Evolutionary conservation across 140 eudicot species (phyloP).

Genomic region (Oenanthe javanica): DNA sequence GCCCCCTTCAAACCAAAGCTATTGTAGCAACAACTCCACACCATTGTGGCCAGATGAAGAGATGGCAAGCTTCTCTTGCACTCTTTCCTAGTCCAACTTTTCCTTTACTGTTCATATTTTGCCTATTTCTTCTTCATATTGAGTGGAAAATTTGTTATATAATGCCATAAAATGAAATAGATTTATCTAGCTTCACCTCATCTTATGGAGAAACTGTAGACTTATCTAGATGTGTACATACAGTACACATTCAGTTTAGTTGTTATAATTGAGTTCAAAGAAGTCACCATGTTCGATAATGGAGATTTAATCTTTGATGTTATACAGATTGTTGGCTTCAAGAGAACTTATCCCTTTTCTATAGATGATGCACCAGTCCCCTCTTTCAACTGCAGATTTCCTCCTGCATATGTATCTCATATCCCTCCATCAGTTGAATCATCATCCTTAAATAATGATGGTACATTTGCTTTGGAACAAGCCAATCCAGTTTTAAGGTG

Average conservation of each 20-base stretch:
- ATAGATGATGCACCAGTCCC: constrained; percentile 48
- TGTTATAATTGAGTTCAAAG: neutral
- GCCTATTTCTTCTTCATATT: neutral
- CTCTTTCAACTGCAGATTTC: constrained; percentile 38
- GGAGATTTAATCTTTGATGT: neutral
- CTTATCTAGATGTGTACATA: neutral
- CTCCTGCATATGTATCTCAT: constrained; percentile 19
- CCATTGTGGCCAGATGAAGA: constrained; percentile 49
- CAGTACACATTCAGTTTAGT: neutral
- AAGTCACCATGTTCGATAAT: neutral
- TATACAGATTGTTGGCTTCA: constrained; percentile 58
- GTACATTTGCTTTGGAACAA: constrained; percentile 27
- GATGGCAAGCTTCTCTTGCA: constrained; percentile 31
- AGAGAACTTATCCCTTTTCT: constrained; percentile 60
- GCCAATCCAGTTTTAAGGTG: constrained; percentile 32
- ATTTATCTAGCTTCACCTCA: neutral
- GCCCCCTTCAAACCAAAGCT: constrained; percentile 97
- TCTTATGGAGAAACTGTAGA: neutral
- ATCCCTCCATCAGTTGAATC: constrained; percentile 36
- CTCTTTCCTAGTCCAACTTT: neutral
- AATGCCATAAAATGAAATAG: neutral
- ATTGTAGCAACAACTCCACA: constrained; percentile 31
- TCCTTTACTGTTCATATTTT: neutral
- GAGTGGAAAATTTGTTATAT: neutral
- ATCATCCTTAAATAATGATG: constrained; percentile 36